Evolutionary conservation across 116 monocot species (phyloP), one percentile per base, ranked within the genome.

Genomic region (Trichopus zeylanicus): DNA sequence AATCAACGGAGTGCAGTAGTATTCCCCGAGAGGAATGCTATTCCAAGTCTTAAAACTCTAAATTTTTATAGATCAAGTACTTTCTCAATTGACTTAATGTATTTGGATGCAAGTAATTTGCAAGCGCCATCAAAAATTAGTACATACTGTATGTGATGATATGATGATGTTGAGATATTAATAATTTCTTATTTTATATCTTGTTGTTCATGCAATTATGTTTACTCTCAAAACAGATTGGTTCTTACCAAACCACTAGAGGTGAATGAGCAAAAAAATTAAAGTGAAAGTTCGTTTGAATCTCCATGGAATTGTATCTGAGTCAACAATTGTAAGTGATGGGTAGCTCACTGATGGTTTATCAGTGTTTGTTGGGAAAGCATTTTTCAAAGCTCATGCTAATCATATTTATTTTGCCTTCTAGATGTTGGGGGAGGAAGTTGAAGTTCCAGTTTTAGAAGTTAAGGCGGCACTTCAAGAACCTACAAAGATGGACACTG

Each of bases 391-490:
- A 2, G 12, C 1, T 15, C 16, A 3, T 42, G 13, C 42, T 42
- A 13, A 42, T 42, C 18, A 15, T 3, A 42, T 13, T 13, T 33
- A 32, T 28, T 52, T 20, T 62, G 16, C 63, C 37, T 13, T 61
- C 5, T 57, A 99, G 98, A 75, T 98, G 71, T 48, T 91, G 67
- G 98, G 88, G 76, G 98, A 97, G 67, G 90, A 90, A 33, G 84
- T 75, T 61, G 88, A 91, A 48, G 70, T 80, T 63, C 85, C 88
- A 26, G 80, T 91, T 11, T 42, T 67, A 37, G 25, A 62, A 31
- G 59, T 23, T 39, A 61, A 70, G 22, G 84, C 77, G 7, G 11
- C 48, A 26, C 25, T 62, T 15, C 85, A 81, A 53, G 86, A 80
- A 60, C 33, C 34, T 53, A 29, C 67, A 29, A 85, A 82, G 30